Evolutionary conservation across 2,329 filamentous ascomycete species (phyloP).

Genomic region (Colletotrichum sidae): DNA sequence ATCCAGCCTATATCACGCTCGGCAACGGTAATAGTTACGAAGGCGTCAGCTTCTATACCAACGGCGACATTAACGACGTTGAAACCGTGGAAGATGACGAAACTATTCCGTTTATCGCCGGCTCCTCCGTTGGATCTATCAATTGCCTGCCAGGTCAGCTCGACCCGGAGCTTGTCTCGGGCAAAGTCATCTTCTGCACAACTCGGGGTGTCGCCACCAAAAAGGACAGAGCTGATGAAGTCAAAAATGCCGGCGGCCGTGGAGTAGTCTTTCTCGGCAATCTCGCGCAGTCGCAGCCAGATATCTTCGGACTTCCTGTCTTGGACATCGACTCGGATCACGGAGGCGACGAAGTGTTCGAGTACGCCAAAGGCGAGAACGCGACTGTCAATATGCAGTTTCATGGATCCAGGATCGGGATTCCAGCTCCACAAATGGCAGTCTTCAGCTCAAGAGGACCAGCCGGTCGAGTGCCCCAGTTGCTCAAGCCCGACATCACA

Average conservation of each 20-base stretch:
- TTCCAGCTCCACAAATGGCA: slow-evolving; percentile 30
- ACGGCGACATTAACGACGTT: neutral
- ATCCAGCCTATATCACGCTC: slow-evolving; percentile 18
- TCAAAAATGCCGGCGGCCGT: slow-evolving; percentile 18
- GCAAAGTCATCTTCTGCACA: slow-evolving; percentile 12
- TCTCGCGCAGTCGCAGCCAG: neutral
- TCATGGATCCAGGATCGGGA: slow-evolving; percentile 13
- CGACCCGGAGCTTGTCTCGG: slow-evolving; percentile 11
- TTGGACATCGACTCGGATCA: neutral
- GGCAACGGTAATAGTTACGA: slow-evolving; percentile 18
- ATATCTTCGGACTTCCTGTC: slow-evolving; percentile 6
- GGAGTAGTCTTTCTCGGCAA: slow-evolving; percentile 14
- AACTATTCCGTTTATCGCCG: neutral
- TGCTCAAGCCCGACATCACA: slow-evolving; percentile 37
- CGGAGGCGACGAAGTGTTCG: slow-evolving; percentile 1
- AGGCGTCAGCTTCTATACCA: slow-evolving; percentile 9
- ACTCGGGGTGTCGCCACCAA: neutral
- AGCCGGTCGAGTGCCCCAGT: slow-evolving; percentile 9
- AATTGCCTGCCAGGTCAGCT: neutral
- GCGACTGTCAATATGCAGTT: slow-evolving; percentile 11
- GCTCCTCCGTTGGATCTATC: neutral
- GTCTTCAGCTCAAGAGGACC: slow-evolving; percentile 34
- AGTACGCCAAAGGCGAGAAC: slow-evolving; percentile 13
- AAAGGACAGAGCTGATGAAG: neutral
- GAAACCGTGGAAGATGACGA: neutral